phyloP scores from a whole-genome alignment of 352 stramenopile species.

The Thraustochytrium sp. region DNA sequence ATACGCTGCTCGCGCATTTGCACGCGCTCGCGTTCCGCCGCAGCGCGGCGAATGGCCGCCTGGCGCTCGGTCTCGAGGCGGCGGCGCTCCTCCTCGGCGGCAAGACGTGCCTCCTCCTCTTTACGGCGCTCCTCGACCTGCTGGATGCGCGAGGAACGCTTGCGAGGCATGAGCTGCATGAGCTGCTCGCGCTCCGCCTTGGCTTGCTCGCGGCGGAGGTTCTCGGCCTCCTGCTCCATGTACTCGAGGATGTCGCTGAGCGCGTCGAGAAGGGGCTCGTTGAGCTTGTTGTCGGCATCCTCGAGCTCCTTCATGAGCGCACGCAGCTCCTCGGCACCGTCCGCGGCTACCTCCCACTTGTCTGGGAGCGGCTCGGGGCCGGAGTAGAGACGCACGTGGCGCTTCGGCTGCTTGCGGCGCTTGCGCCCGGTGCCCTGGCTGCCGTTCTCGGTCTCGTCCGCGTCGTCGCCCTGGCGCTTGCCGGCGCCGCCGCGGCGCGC shows the following conservation, averaged over 20 bases:
- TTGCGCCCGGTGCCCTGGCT: background rate
- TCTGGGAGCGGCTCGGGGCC: background rate
- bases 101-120: background rate
- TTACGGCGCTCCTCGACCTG: background rate
- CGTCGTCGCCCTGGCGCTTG: background rate
- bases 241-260: background rate
- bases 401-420: background rate
- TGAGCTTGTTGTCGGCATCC: background rate
- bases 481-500: background rate
- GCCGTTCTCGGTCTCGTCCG: background rate
- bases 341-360: background rate
- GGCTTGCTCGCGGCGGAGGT: background rate
- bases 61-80: background rate
- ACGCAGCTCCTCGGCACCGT: background rate
- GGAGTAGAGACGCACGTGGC: background rate
- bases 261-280: background rate
- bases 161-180: background rate
- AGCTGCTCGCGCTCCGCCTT: background rate
- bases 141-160: background rate
- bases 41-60: background rate
- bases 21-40: background rate
- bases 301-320: conserved; percentile 21
- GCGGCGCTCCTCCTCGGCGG: background rate
- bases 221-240: conserved; percentile 20
- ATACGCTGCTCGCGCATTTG: conserved; percentile 8